phyloP scores from a whole-genome alignment of 768 basidiomycete genomes.

The Hypholoma sublateritium region DNA sequence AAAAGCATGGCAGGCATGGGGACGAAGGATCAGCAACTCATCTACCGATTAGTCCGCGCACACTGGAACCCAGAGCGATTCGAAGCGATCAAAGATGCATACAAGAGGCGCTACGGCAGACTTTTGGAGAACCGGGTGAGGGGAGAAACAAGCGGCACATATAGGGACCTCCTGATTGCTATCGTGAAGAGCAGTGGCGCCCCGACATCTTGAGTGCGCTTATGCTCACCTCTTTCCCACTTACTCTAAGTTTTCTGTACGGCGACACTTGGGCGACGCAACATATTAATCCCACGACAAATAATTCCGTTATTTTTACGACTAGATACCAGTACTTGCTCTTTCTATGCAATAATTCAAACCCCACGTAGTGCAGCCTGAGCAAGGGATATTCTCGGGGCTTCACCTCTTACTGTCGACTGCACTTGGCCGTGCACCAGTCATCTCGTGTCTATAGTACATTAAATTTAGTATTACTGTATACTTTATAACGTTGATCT shows the following conservation, averaged over 20 bases:
- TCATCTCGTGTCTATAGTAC: no score
- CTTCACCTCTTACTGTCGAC: no score
- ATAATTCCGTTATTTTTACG: no score
- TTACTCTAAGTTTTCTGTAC: background rate
- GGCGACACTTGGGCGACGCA: no score
- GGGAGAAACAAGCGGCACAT: constrained; percentile 55
- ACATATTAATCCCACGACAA: no score
- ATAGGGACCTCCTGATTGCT: constrained; percentile 35
- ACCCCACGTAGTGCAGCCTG: no score
- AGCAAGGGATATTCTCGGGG: no score
- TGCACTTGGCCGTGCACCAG: no score
- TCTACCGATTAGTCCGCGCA: constrained; percentile 42
- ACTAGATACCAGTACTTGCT: no score
- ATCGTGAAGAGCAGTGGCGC: constrained; percentile 21
- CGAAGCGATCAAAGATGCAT: constrained; percentile 47
- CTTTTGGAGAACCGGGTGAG: constrained; percentile 39
- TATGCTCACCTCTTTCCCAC: background rate
- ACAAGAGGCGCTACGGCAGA: constrained; percentile 41
- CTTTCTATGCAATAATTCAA: no score
- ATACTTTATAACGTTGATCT: no score
- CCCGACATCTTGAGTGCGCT: background rate
- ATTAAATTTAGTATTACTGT: no score
- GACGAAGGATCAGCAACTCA: constrained; percentile 47
- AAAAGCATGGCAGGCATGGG: constrained; percentile 52
- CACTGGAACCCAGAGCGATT: constrained; percentile 54